Base-by-base conservation (phyloP, 176 grass and related monocot genomes). In the Sorghum bicolor region DNA sequence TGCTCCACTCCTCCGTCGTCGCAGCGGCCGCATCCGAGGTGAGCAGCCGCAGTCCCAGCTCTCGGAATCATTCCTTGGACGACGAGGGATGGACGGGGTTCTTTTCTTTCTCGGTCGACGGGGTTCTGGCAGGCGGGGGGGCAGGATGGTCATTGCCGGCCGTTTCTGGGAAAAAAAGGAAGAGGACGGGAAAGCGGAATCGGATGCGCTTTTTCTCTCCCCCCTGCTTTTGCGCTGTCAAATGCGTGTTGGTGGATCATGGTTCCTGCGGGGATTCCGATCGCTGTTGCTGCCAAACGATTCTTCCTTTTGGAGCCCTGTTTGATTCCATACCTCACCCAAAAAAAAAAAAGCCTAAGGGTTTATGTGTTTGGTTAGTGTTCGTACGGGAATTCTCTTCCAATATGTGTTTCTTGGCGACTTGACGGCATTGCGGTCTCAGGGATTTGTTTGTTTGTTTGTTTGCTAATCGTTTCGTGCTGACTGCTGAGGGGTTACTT, bases 191-290 rank as follows among this genome's bases (percentile, higher is more conserved):
- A 32, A 66, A 79, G 61, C 77, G 26, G 77, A 64, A 79, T 65
- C 61, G 41, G 55, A 32, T 47, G 61, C 39, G 26, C 39, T 29
- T 65, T 73, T 85, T 64, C n/a, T 39, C 26, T 26, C 6, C 16
- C n/a, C 44, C 75, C 44, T 79, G 67, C 32, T 62, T 45, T 80
- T 78, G 60, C 40, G 80, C 25, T 80, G 65, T 82, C 68, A 32
- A 24, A 67, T 66, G 83, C 45, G 17, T 36, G 15, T 24, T n/a
- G 3, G 3, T 65, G 66, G 22, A n/a, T 28, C 16, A 63, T 44
- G 31, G 10, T 22, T 77, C 82, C 48, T 75, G 30, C 19, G 24
- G 38, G 53, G 38, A 67, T 81, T 58, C n/a, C 58, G 36, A 10
- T 43, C 24, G 75, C 37, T 43, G 25, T 78, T 8, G 13, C 33